Percentiles rank a stretch among this genome's conserved stretches.
Conservation (phyloP, 345 rosid species). For the Pistacia atlantica region DNA sequence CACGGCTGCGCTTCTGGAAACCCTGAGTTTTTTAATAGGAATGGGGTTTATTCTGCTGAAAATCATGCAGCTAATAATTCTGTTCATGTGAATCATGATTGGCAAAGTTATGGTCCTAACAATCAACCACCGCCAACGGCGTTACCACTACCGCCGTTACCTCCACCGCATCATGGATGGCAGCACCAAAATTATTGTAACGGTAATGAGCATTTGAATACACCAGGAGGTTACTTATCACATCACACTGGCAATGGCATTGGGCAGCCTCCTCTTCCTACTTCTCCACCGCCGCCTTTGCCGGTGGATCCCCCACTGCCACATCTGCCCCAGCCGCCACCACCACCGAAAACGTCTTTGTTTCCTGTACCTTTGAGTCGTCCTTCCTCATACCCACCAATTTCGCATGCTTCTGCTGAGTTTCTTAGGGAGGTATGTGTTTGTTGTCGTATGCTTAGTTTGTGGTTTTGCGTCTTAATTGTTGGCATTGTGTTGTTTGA, state of each 20-base stretch:
- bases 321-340: slow-evolving; percentile 29
- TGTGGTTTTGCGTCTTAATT: slow-evolving; percentile 2
- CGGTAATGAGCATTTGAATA: slow-evolving; percentile 24
- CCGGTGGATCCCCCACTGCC: slow-evolving; percentile 43
- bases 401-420: slow-evolving; percentile 26
- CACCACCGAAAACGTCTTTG: slow-evolving; percentile 38
- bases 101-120: slow-evolving; percentile 28
- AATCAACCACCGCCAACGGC: neutral
- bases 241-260: slow-evolving; percentile 18
- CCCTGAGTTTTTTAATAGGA: slow-evolving; percentile 18
- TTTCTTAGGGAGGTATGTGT: slow-evolving; percentile 35
- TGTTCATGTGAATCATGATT: slow-evolving; percentile 1
- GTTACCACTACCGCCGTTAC: slow-evolving; percentile 5
- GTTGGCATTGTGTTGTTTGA: neutral
- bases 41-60: slow-evolving; percentile 25
- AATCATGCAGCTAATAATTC: slow-evolving; percentile 20
- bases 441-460: slow-evolving; percentile 2
- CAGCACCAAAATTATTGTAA: slow-evolving; percentile 8
- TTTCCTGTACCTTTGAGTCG: slow-evolving; percentile 47
- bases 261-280: slow-evolving; percentile 59
- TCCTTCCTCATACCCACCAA: slow-evolving; percentile 30
- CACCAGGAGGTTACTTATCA: slow-evolving; percentile 20
- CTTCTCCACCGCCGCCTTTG: slow-evolving; percentile 69
- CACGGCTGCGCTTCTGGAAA: slow-evolving; percentile 54
- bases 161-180: slow-evolving; percentile 13